Evolutionary conservation across 768 basidiomycete genomes (phyloP).

Genomic region (Terana coerulea): DNA sequence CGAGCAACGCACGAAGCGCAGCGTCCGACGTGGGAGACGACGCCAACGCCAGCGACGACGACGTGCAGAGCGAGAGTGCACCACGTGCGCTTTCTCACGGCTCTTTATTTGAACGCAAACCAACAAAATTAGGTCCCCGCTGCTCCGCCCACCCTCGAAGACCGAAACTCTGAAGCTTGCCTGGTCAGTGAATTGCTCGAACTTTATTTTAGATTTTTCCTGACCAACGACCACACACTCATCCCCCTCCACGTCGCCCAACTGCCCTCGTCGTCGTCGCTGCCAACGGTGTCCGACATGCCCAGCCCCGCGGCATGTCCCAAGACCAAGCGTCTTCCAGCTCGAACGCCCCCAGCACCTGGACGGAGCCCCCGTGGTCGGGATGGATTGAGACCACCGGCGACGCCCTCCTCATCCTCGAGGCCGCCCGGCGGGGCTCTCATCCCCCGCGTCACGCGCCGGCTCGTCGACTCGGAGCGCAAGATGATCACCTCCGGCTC

Average conservation of each 20-base stretch:
- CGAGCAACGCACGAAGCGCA: neutral
- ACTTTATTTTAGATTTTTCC: constrained; percentile 49
- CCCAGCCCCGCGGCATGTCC: constrained; percentile 19
- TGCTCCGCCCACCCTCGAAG: constrained; percentile 18
- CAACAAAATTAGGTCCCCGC: constrained; percentile 15
- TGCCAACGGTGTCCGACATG: constrained; percentile 18
- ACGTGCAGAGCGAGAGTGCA: constrained; percentile 5
- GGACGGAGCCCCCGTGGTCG: constrained; percentile 88
- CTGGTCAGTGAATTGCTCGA: constrained; percentile 70
- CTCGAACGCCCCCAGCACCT: constrained; percentile 36
- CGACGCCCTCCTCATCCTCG: constrained; percentile 94
- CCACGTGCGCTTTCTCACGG: constrained; percentile 12
- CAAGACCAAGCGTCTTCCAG: constrained; percentile 28
- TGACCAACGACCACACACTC: constrained; percentile 25
- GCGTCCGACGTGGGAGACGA: neutral
- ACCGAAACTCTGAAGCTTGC: constrained; percentile 59
- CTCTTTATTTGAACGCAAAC: constrained; percentile 7
- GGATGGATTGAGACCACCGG: constrained; percentile 96
- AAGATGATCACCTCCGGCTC: constrained; percentile 91
- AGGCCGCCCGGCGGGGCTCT: constrained; percentile 87
- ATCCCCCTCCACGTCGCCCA: constrained; percentile 24
- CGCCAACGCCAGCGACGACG: neutral
- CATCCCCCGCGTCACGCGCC: constrained; percentile 87
- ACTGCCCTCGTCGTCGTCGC: constrained; percentile 12
- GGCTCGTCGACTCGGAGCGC: constrained; percentile 88